Conservation (phyloP, 768 basidiomycete species). For the Lentinula guzmanii region DNA sequence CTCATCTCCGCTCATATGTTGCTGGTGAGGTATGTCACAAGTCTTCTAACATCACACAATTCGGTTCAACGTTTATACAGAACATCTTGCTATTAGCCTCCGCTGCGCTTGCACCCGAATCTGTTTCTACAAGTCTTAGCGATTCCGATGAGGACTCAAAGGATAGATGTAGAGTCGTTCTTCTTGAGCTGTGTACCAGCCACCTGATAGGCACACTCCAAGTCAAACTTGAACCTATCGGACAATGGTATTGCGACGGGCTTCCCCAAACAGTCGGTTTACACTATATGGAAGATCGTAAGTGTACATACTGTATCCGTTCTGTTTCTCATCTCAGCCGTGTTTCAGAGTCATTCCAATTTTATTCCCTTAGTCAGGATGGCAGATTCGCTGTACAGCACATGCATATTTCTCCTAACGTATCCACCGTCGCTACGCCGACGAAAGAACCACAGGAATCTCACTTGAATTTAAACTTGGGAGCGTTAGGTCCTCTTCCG, state of each 20-base stretch:
- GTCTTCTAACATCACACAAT: slow-evolving; percentile 3
- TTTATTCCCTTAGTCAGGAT: slow-evolving; percentile 36
- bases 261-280: background rate
- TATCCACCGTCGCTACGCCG: slow-evolving; percentile 12
- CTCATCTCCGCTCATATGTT: slow-evolving; percentile 26
- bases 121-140: background rate
- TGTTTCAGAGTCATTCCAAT: slow-evolving; percentile 25
- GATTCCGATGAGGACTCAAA: slow-evolving; percentile 2
- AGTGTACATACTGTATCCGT: background rate
- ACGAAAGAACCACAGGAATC: slow-evolving; percentile 21
- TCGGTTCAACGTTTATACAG: slow-evolving; percentile 19
- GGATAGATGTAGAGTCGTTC: slow-evolving; percentile 6
- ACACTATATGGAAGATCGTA: background rate
- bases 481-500: slow-evolving; percentile 39
- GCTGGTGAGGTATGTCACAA: slow-evolving; percentile 32
- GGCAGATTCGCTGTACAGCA: slow-evolving; percentile 40
- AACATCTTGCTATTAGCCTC: slow-evolving; percentile 37
- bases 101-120: slow-evolving; percentile 26
- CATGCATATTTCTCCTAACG: slow-evolving; percentile 24
- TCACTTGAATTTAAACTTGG: slow-evolving; percentile 12
- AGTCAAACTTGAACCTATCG: slow-evolving; percentile 1
- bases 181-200: slow-evolving; percentile 3
- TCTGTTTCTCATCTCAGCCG: background rate
- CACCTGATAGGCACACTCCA: background rate
- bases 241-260: slow-evolving; percentile 6